These are phyloP conservation scores for Maudiozyma humilis DNA, from an alignment of 1,139 yeast species.

Conservation along the genomic window DNA sequence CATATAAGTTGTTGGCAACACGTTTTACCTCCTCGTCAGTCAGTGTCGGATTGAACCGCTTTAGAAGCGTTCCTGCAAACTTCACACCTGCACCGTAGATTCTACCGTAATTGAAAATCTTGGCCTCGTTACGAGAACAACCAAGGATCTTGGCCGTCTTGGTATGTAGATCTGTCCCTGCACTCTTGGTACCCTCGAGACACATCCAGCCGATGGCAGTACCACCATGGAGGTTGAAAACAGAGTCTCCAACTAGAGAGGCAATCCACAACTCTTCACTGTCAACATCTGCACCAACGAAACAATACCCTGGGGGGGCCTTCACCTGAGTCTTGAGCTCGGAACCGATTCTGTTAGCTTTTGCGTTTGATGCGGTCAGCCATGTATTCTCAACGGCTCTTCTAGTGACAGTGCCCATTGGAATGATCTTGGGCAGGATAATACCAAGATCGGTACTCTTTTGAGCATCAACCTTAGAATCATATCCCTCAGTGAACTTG, in stretches of 20 bases:
- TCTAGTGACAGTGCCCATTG: constrained; percentile 96
- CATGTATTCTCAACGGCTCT: constrained; percentile 96
- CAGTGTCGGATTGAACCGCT: constrained; percentile 68
- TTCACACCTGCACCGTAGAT: constrained; percentile 95
- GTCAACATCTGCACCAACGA: constrained; percentile 98
- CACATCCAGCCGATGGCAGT: constrained; percentile 99
- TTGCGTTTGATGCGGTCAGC: constrained; percentile 95
- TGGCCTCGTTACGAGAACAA: constrained; percentile 85
- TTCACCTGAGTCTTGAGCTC: constrained; percentile 79
- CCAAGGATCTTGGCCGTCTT: constrained; percentile 87
- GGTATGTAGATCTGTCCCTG: constrained; percentile 90
- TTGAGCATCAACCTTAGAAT: constrained; percentile 23
- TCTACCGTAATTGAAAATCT: constrained; percentile 91
- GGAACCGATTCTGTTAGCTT: constrained; percentile 76
- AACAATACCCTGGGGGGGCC: constrained; percentile 84
- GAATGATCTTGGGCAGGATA: constrained; percentile 71
- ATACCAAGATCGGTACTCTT: constrained; percentile 43
- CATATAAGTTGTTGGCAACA: constrained; percentile 62
- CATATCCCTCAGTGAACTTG: constrained; percentile 16
- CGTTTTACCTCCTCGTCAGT: constrained; percentile 61
- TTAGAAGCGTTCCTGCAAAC: constrained; percentile 74
- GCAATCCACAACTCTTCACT: constrained; percentile 99
- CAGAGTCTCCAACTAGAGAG: constrained; percentile 85
- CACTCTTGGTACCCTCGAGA: constrained; percentile 83
- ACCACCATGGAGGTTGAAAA: constrained; percentile 84